Base-by-base conservation (phyloP, 1,284 basidiomycete genomes). In the Ganoderma multipileum region DNA sequence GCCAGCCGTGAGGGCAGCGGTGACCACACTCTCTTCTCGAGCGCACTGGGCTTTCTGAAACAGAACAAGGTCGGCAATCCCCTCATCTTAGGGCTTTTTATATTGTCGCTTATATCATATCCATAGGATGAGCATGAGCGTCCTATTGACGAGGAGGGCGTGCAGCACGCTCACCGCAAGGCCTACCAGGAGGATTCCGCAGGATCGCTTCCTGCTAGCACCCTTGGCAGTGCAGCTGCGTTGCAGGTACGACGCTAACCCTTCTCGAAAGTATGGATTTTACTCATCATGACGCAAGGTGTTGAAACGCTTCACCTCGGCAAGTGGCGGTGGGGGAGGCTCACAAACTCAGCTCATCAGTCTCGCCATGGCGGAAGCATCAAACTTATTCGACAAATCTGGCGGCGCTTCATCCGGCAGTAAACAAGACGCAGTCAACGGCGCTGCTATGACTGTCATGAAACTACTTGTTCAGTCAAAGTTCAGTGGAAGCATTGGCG, bases 391-490 rank as follows among this genome's bases (percentile, higher is more conserved):
- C 72, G 91, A 94, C 75, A 82, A 86, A 73, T 86, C 87, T 41
- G 89, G 88, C 20, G 91, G 91, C n/a, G 81, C 83, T 11, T 81
- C 89, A 0, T 84, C 87, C 26, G 91, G 91, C 18, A 86, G 87
- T 76, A 95, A 96, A 81, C 93, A 95, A 75, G 92, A 94, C 75
- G 91, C 90, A 6, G 87, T 96, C 75, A 94, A 92, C 73, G 86
- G 91, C 18, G 95, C 94, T 58, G 94, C 91, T 3, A 90, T 91
- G 88, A 95, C 91, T 1, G 87, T 94, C 67, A 90, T 95, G 87
- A 95, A 96, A 81, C 82, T 95, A 14, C 76, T 91, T 69, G 87
- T 90, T 65, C 87, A 92, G 77, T 88, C 86, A 57, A 91, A 92
- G 80, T 83, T 92, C 69, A 81, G 85, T 2, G 57, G 57, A 2